Evolutionary conservation across 805 yeast species (phyloP).

Genomic region (Saturnispora sekii): DNA sequence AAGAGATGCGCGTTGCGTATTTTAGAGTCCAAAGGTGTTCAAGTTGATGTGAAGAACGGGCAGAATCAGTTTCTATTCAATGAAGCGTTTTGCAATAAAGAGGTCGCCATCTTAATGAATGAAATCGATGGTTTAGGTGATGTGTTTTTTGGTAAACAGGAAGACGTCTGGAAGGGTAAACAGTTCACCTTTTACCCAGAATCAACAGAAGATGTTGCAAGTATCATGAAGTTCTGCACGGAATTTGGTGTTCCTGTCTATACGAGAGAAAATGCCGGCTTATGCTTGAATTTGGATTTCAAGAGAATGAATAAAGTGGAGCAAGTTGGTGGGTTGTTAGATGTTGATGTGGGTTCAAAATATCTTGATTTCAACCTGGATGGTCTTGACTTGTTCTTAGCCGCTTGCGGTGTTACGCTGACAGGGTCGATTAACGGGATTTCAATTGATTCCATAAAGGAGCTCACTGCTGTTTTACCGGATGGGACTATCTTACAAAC

Average conservation of each 20-base stretch:
- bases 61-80: conserved; percentile 9
- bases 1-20: conserved; percentile 21
- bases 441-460: conserved; percentile 9
- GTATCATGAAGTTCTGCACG: conserved; percentile 18
- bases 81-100: conserved; percentile 14
- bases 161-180: conserved; percentile 12
- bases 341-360: conserved; percentile 6
- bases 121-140: conserved; percentile 17
- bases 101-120: conserved; percentile 15
- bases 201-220: conserved; percentile 17
- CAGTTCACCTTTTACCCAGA: conserved; percentile 17
- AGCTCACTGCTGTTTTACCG: conserved; percentile 20
- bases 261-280: conserved; percentile 11
- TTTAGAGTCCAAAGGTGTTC: conserved; percentile 15
- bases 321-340: background rate
- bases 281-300: conserved; percentile 11
- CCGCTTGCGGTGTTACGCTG: conserved; percentile 14
- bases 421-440: conserved; percentile 10
- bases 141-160: conserved; percentile 17
- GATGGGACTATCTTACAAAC: conserved; percentile 18
- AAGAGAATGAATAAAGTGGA: conserved; percentile 11
- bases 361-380: background rate
- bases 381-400: conserved; percentile 16
- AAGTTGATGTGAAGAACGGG: conserved; percentile 15
- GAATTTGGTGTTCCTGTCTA: conserved; percentile 22